These are phyloP conservation scores for Phytophthora capsici DNA, from an alignment of 352 stramenopile species.

Conservation along the genomic window DNA sequence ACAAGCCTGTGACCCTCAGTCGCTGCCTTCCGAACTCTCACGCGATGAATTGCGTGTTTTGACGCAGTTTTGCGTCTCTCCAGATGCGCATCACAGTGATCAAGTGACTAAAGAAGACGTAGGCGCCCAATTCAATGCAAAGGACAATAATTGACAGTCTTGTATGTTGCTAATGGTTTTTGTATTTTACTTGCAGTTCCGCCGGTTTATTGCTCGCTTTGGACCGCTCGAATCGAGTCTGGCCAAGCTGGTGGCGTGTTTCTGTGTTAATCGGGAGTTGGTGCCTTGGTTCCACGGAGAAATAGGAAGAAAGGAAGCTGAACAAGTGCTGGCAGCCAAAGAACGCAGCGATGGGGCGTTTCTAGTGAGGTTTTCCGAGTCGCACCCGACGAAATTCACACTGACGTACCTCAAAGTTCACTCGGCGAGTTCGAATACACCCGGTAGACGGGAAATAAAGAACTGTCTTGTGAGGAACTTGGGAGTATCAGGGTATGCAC, in stretches of 20 bases:
- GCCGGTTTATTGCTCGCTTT: constrained; percentile 72
- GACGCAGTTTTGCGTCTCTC: constrained; percentile 58
- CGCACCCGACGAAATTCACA: constrained; percentile 77
- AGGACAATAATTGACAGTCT: not conserved
- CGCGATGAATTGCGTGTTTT: constrained; percentile 65
- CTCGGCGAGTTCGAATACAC: constrained; percentile 27
- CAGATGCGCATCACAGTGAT: constrained; percentile 48
- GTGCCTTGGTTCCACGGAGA: constrained; percentile 81
- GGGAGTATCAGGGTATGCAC: constrained; percentile 52
- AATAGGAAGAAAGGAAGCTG: constrained; percentile 55
- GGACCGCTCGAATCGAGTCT: constrained; percentile 65
- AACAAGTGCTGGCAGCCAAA: constrained; percentile 42
- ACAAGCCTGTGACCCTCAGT: constrained; percentile 41
- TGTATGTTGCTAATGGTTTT: constrained; percentile 1
- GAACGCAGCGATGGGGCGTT: constrained; percentile 66
- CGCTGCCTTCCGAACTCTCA: constrained; percentile 48
- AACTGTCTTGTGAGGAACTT: constrained; percentile 79
- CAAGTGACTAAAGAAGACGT: constrained; percentile 57
- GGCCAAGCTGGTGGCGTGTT: constrained; percentile 66
- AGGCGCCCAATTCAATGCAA: constrained; percentile 7
- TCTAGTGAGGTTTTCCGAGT: constrained; percentile 82
- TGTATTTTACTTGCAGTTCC: constrained; percentile 48
- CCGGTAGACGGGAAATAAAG: constrained; percentile 61
- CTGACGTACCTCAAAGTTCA: constrained; percentile 84
- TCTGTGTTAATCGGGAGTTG: constrained; percentile 63